Evolutionary conservation across 371 early-diverging fungal species (phyloP), one percentile per base, ranked within the genome.

Genomic region (Gilbertella persicaria): DNA sequence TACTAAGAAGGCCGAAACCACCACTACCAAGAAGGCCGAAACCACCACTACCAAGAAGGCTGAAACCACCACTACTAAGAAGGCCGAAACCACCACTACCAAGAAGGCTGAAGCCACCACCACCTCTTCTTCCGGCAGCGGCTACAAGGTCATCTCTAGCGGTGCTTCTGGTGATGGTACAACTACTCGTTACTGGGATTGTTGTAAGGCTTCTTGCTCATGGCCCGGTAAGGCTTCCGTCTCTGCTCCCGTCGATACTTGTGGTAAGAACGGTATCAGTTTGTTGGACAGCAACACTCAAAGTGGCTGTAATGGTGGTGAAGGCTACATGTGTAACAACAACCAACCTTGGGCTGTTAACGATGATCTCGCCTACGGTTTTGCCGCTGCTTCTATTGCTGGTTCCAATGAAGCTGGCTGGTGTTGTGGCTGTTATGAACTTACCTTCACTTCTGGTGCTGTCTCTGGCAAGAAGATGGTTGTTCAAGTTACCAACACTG

Each of bases 131-230:
- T 10, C 49, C 17, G 46, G 60, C 21, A n/a, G 20, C 4, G n/a
- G 42, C 20, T 60, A 63, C 26, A 47, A 36, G 29, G 16, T 43
- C 10, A 30, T 63, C 12, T 28, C 37, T 21, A 55, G 58, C 19
- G 70, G 66, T 24, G 30, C 52, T 19, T 62, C 62, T 2, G 70
- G 70, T 20, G 25, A 6, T 28, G 72, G 69, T 25, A 39, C 35
- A 6, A 72, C 73, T 0, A 75, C 72, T 5, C 67, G 69, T 28
- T 75, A 75, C 44, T 75, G 75, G 70, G 75, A 75, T 44, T 75
- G 75, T 44, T 75, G 75, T 66, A 75, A 75, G 19, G 51, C 73
- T 20, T 70, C 71, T 13, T 72, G 75, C 33, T 47, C 62, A 13
- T 73, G 73, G 73, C 37, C 47, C 0, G 69, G 61, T 12, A 75